Conservation (phyloP, 2,329 filamentous ascomycete genomes). For the Graphium sp. region DNA sequence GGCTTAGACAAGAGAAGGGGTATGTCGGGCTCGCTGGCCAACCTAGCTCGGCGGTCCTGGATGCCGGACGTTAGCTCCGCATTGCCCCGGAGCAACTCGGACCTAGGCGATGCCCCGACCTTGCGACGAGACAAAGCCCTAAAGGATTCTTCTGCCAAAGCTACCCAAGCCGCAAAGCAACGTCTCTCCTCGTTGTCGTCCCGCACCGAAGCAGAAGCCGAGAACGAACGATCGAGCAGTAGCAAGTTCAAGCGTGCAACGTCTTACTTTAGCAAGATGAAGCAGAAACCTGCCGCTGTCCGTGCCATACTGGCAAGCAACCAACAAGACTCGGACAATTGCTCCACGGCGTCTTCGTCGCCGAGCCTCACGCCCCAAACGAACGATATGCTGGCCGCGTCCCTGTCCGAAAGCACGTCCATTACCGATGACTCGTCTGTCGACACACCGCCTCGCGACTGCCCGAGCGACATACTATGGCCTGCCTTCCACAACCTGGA, state of each 20-base stretch:
- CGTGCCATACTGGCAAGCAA: constrained; percentile 20
- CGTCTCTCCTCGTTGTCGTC: constrained; percentile 1
- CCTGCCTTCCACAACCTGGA: constrained; percentile 37
- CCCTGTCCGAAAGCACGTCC: constrained; percentile 17
- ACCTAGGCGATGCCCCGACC: constrained; percentile 1
- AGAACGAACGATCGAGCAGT: no score
- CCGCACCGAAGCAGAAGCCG: constrained; percentile 1
- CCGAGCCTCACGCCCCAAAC: constrained; percentile 25
- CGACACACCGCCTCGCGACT: constrained; percentile 19
- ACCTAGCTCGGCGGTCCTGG: constrained; percentile 4
- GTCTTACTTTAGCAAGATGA: constrained; percentile 32
- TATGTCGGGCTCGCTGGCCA: not conserved
- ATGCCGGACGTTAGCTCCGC: constrained; percentile 5
- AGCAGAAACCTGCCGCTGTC: constrained; percentile 23
- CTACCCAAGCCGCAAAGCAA: constrained; percentile 2
- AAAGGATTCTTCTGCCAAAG: constrained; percentile 2
- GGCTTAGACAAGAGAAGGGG: not conserved
- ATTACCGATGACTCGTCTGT: constrained; percentile 26
- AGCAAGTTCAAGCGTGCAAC: constrained; percentile 24
- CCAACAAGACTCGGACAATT: constrained; percentile 21
- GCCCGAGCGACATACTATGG: constrained; percentile 34
- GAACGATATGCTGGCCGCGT: constrained; percentile 16
- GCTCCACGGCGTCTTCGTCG: constrained; percentile 25
- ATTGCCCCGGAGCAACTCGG: constrained; percentile 4
- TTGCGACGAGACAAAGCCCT: constrained; percentile 3